Conservation (phyloP, 2,329 filamentous ascomycete species). For the Aspergillus ustus region DNA sequence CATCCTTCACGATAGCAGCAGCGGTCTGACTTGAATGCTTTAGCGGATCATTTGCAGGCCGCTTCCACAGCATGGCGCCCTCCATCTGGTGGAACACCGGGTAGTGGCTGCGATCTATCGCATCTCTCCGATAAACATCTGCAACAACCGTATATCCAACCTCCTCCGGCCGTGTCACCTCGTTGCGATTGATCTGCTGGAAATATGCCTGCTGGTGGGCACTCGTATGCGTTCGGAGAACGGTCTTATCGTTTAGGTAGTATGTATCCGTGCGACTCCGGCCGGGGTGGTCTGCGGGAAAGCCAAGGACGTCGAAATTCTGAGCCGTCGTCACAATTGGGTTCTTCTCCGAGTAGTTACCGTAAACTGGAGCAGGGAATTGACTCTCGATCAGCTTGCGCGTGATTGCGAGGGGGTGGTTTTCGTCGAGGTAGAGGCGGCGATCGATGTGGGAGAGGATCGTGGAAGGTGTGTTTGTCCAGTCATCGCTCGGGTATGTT, state of each 20-base stretch:
- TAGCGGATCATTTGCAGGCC: constrained; percentile 47
- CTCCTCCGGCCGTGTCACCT: constrained; percentile 38
- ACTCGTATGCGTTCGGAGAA: constrained; percentile 91
- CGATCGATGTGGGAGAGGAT: constrained; percentile 76
- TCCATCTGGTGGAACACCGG: constrained; percentile 99
- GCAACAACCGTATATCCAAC: constrained; percentile 88
- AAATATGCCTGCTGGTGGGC: constrained; percentile 90
- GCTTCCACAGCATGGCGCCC: constrained; percentile 87
- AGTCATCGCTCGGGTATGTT: constrained; percentile 71
- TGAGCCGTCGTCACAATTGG: constrained; percentile 83
- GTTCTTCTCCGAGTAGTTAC: constrained; percentile 76
- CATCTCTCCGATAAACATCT: constrained; percentile 94
- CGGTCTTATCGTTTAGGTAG: constrained; percentile 83
- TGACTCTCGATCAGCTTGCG: constrained; percentile 88
- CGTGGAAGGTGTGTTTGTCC: constrained; percentile 81
- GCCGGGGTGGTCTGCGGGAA: constrained; percentile 84
- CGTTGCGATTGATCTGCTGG: constrained; percentile 61
- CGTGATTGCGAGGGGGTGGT: constrained; percentile 90
- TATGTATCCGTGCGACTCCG: constrained; percentile 90
- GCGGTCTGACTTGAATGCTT: constrained; percentile 52
- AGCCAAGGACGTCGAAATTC: constrained; percentile 97
- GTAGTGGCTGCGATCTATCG: constrained; percentile 93
- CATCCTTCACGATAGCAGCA: constrained; percentile 69
- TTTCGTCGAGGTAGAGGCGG: constrained; percentile 83
- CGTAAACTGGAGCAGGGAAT: constrained; percentile 75